Evolutionary conservation across 1,284 basidiomycete genomes (phyloP).

Genomic region (Wolfiporia cocos): DNA sequence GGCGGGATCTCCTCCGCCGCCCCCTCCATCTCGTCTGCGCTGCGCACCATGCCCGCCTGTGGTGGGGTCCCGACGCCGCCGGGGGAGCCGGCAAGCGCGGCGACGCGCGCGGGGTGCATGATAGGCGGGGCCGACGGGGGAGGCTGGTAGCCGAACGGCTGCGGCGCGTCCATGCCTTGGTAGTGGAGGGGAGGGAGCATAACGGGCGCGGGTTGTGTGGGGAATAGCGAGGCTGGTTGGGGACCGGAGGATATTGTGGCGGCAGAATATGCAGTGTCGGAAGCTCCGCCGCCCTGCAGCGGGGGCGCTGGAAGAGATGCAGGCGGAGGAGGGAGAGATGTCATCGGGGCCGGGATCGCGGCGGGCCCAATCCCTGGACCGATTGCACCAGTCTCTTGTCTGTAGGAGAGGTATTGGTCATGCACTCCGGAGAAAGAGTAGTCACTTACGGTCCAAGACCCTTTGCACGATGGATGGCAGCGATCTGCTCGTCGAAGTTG

Average conservation of each 20-base stretch:
- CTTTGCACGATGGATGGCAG: conserved; percentile 86
- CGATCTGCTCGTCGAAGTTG: conserved; percentile 93
- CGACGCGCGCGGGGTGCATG: conserved; percentile 35
- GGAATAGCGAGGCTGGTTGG: conserved; percentile 68
- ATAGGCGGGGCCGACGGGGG: conserved; percentile 32
- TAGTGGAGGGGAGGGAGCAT: conserved; percentile 81
- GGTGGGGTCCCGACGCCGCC: conserved; percentile 26
- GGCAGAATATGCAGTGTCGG: conserved; percentile 54
- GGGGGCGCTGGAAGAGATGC: conserved; percentile 65
- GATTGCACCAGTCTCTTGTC: conserved; percentile 68
- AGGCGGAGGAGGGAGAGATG: conserved; percentile 55
- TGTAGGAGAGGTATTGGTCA: conserved; percentile 23
- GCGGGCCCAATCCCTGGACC: conserved; percentile 82
- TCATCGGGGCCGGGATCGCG: conserved; percentile 57
- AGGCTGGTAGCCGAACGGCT: conserved; percentile 75
- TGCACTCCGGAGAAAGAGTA: conserved; percentile 6
- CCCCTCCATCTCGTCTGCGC: conserved; percentile 77
- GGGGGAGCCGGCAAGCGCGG: conserved; percentile 26
- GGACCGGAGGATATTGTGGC: conserved; percentile 77
- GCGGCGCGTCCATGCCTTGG: conserved; percentile 69
- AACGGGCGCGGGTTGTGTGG: conserved; percentile 53
- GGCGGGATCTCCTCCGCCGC: conserved; percentile 56
- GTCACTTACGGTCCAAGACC: conserved; percentile 72
- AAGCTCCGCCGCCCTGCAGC: conserved; percentile 28
- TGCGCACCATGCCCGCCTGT: conserved; percentile 62